Evolutionary conservation across 169 alveolate species (phyloP).

Genomic region (Plasmodium cynomolgi): DNA sequence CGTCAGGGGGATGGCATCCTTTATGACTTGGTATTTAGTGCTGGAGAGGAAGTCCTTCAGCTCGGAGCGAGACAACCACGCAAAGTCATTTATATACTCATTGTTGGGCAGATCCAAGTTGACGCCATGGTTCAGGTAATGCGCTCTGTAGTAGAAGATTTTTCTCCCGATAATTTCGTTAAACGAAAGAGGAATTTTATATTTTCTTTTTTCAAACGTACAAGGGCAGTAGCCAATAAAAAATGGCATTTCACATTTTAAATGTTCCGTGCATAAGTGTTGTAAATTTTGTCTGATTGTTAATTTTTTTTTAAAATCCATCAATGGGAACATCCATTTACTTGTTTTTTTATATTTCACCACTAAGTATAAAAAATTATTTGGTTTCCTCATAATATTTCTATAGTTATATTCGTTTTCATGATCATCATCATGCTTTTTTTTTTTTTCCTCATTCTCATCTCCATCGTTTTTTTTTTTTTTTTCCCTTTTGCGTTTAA

Average conservation of each 20-base stretch:
- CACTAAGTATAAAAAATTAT: slow-evolving; percentile 77
- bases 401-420: slow-evolving; percentile 53
- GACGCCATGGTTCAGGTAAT: slow-evolving; percentile 73
- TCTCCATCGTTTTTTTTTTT: slow-evolving; percentile 3
- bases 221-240: slow-evolving; percentile 84
- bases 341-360: slow-evolving; percentile 76
- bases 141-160: slow-evolving; percentile 85
- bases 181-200: slow-evolving; percentile 27
- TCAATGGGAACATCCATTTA: slow-evolving; percentile 83
- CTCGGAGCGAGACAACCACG: slow-evolving; percentile 84
- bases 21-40: slow-evolving; percentile 40
- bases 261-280: slow-evolving; percentile 79
- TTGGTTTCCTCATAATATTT: slow-evolving; percentile 78
- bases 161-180: slow-evolving; percentile 76
- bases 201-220: slow-evolving; percentile 73
- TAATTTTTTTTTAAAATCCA: slow-evolving; percentile 80
- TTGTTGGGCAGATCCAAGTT: slow-evolving; percentile 24
- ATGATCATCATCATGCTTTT: slow-evolving; percentile 11
- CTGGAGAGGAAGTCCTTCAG: slow-evolving; percentile 44
- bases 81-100: slow-evolving; percentile 78
- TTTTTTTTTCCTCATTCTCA: slow-evolving; percentile 6
- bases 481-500: slow-evolving; percentile 16
- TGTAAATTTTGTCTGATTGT: slow-evolving; percentile 78
- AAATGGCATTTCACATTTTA: slow-evolving; percentile 76
- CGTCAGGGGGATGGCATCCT: slow-evolving; percentile 59